These are phyloP conservation scores for Nematocida sp. DNA, from an alignment of 371 early-diverging fungal species.

Conservation along the genomic window DNA sequence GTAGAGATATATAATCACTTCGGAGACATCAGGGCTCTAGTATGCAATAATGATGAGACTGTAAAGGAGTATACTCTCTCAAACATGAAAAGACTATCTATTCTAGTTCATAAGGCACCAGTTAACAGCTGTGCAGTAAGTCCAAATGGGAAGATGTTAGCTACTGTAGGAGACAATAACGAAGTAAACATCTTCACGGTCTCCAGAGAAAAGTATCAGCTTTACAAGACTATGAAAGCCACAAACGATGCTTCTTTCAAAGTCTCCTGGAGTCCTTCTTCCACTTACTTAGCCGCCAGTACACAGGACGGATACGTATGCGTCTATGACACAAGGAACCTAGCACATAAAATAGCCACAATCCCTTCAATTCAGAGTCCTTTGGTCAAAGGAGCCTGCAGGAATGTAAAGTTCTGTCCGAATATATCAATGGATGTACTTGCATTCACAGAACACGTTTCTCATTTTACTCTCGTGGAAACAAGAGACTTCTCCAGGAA, in stretches of 20 bases:
- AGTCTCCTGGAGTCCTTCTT: constrained; percentile 73
- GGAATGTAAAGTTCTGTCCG: constrained; percentile 62
- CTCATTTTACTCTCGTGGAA: constrained; percentile 59
- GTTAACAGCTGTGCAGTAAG: constrained; percentile 69
- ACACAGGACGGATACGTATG: constrained; percentile 72
- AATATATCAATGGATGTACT: constrained; percentile 58
- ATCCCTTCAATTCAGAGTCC: constrained; percentile 54
- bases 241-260: constrained; percentile 69
- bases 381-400: constrained; percentile 56
- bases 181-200: constrained; percentile 73
- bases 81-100: constrained; percentile 68
- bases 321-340: constrained; percentile 68
- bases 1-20: constrained; percentile 71
- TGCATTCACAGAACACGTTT: constrained; percentile 62
- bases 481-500: constrained; percentile 52
- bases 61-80: constrained; percentile 76
- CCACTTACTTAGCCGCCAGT: constrained; percentile 72
- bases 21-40: constrained; percentile 68
- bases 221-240: constrained; percentile 68
- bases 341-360: constrained; percentile 26
- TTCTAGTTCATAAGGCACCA: constrained; percentile 61
- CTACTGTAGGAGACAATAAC: constrained; percentile 76
- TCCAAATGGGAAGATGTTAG: constrained; percentile 73
- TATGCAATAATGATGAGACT: constrained; percentile 83
- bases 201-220: constrained; percentile 67